Base-by-base conservation (phyloP, 1,284 basidiomycete species). In the Melampsora occidentalis region DNA sequence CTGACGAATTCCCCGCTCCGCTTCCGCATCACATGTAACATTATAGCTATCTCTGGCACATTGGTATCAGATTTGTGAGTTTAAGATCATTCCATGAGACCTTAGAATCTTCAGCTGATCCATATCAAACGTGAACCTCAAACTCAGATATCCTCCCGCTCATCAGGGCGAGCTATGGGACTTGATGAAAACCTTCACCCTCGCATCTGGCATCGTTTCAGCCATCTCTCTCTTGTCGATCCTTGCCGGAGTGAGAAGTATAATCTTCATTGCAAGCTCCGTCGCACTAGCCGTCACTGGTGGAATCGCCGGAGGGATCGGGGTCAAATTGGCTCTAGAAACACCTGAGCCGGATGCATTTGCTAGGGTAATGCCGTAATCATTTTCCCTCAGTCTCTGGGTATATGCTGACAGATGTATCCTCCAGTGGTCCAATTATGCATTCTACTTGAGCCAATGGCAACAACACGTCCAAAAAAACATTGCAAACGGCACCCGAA, bases 401-500 rank as follows among this genome's bases (percentile, higher is more conserved):
- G n/a, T n/a, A 59, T 7, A 22, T 5, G 9, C 53, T 59, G n/a
- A 22, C n/a, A 2, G 7, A 59, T 14, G n/a, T 59, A 9, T 59
- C 9, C 14, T 14, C 33, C 7, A 70, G 69, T 70, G 25, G 46
- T 64, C 71, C 5, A 61, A 63, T 49, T 72, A 72, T 53, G 71
- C 71, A 25, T 72, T 72, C 65, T 72, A 72, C 22, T 53, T 72
- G 16, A 49, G 62, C 14, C 57, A 72, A 42, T 72, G 71, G 71
- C 71, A 72, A n/a, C 48, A 64, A n/a, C 71, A 66, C 48, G 63
- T 46, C 6, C 71, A 72, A 49, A 72, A 66, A 46, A 28, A 46
- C 18, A 72, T 72, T n/a, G 39, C 71, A 5, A 72, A 72, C 31
- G 2, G 18, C n/a, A 72, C 71, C 18, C 51, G 61, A 57, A 64